phyloP scores from a whole-genome alignment of 768 basidiomycete species.

The Butyriboletus loyo region DNA sequence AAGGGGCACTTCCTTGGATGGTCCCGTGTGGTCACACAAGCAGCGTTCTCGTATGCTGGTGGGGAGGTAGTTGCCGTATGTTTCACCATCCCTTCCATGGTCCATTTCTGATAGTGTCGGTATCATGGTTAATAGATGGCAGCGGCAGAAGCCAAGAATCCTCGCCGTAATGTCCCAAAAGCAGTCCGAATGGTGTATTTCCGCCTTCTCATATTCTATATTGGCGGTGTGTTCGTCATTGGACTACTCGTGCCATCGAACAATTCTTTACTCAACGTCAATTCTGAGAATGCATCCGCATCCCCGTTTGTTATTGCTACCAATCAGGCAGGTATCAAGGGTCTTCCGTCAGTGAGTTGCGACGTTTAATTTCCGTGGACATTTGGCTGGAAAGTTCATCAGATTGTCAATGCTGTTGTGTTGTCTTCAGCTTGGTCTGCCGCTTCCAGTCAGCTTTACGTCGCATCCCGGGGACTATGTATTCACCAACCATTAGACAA shows the following conservation, averaged over 20 bases:
- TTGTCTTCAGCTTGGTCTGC: slow-evolving; percentile 44
- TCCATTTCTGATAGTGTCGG: background rate
- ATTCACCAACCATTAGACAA: background rate
- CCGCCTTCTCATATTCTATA: slow-evolving; percentile 33
- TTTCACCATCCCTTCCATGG: background rate
- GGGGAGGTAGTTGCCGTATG: slow-evolving; percentile 44
- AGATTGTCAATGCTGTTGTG: slow-evolving; percentile 33
- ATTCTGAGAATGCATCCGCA: slow-evolving; percentile 37
- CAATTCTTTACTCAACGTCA: slow-evolving; percentile 36
- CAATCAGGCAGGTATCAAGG: slow-evolving; percentile 49
- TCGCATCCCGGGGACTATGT: slow-evolving; percentile 35
- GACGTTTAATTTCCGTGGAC: background rate
- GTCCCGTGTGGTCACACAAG: slow-evolving; percentile 52
- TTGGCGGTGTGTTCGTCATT: slow-evolving; percentile 39
- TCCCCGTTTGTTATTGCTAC: slow-evolving; percentile 56
- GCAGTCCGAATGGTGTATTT: slow-evolving; percentile 43
- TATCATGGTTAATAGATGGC: slow-evolving; percentile 27
- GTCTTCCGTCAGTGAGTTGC: slow-evolving; percentile 40
- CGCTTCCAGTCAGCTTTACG: slow-evolving; percentile 35
- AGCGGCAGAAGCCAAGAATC: slow-evolving; percentile 47
- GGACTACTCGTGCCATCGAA: slow-evolving; percentile 46
- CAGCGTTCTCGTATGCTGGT: slow-evolving; percentile 56
- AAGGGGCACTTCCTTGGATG: slow-evolving; percentile 47
- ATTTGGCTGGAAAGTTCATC: background rate
- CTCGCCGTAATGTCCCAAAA: slow-evolving; percentile 36